Conservation (phyloP, 192 early-diverging fungal genomes). For the Radiomyces spectabilis region DNA sequence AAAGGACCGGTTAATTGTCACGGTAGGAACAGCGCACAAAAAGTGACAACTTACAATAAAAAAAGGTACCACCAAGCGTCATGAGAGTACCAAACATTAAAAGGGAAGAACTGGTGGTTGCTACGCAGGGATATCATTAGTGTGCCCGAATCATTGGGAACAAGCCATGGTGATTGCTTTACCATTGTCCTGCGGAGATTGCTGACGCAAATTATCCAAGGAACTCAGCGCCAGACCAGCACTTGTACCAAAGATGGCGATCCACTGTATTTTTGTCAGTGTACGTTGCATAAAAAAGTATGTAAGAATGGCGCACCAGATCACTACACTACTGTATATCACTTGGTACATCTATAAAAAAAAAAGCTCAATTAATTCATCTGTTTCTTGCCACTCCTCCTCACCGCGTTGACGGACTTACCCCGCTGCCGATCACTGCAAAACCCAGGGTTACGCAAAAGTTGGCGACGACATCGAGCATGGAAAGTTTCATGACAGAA, state of each 20-base stretch:
- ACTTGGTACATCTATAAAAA: conserved; percentile 51
- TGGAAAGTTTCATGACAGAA: conserved; percentile 21
- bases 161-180: no score
- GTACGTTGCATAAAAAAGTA: conserved; percentile 42
- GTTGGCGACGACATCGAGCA: conserved; percentile 47
- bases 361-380: not conserved
- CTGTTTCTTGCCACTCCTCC: not conserved
- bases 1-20: not conserved
- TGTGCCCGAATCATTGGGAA: no score
- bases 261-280: conserved; percentile 40
- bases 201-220: conserved; percentile 20
- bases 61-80: conserved; percentile 44
- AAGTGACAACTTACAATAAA: conserved; percentile 25
- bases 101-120: no score
- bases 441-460: conserved; percentile 49
- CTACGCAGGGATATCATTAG: no score
- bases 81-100: conserved; percentile 44
- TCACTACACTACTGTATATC: conserved; percentile 53
- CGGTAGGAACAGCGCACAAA: no score
- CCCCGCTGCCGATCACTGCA: conserved; percentile 51
- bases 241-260: conserved; percentile 46
- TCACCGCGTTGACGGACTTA: conserved; percentile 19
- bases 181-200: no score
- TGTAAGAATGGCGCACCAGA: conserved; percentile 55
- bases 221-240: conserved; percentile 46